phyloP scores from a whole-genome alignment of 306 rosid genomes.

The Carpinus viminea region DNA sequence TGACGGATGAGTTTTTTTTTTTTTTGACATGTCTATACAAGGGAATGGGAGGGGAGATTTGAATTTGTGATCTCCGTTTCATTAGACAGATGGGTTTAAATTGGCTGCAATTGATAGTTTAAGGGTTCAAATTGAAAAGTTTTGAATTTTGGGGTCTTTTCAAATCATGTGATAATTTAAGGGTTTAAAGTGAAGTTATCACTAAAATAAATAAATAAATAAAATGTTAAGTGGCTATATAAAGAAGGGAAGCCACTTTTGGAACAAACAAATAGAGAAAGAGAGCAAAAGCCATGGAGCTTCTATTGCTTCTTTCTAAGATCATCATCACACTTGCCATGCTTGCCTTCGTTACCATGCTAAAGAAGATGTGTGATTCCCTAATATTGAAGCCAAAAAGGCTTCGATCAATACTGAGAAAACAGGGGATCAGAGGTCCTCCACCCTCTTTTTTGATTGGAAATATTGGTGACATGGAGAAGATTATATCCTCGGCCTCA shows the following conservation, averaged over 20 bases:
- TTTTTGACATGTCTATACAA: too few species aligned
- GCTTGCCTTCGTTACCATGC: constrained; percentile 2
- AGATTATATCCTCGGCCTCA: background rate
- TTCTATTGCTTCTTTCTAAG: constrained; percentile 18
- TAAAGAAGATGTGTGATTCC: constrained; percentile 12
- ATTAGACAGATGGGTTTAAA: too few species aligned
- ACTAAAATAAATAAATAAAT: too few species aligned
- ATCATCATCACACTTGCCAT: constrained; percentile 9
- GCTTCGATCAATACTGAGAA: constrained; percentile 30
- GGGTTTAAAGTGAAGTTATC: too few species aligned
- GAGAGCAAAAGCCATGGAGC: constrained; percentile 7
- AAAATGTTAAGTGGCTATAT: too few species aligned
- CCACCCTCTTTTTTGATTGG: constrained; percentile 38
- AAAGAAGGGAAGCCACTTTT: background rate
- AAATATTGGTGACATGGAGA: constrained; percentile 34
- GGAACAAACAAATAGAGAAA: background rate
- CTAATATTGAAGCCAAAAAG: constrained; percentile 36
- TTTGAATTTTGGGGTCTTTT: too few species aligned
- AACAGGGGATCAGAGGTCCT: constrained; percentile 55
- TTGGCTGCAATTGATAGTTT: too few species aligned
- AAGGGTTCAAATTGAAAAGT: too few species aligned
- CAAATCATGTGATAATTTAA: too few species aligned
- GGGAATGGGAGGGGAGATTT: too few species aligned
- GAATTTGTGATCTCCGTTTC: too few species aligned
- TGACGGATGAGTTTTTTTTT: too few species aligned